Percentiles rank a stretch among this genome's conserved stretches.
Evolutionary conservation across 176 grass and related monocot species (phyloP).

Genomic region (Carex scoparia): DNA sequence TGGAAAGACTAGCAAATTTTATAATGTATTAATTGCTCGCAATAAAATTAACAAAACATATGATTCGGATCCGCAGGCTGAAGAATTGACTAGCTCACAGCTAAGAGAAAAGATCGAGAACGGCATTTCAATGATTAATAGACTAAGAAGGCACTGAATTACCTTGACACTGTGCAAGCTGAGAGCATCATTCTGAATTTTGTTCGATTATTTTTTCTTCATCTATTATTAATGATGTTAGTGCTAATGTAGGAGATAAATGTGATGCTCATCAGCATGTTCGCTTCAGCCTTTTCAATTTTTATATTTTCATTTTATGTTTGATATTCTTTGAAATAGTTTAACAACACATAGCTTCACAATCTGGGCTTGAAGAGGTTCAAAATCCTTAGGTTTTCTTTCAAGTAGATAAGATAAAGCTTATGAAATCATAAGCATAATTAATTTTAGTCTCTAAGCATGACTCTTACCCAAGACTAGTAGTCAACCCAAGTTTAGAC

Average conservation of each 20-base stretch:
- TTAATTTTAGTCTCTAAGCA: too few species aligned
- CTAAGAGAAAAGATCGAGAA: constrained; percentile 50
- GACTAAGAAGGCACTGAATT: constrained; percentile 16
- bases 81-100: constrained; percentile 26
- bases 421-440: not conserved
- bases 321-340: not conserved
- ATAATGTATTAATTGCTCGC: not conserved
- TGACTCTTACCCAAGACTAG: too few species aligned
- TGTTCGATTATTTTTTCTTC: not conserved
- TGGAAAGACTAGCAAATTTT: not conserved
- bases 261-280: not conserved
- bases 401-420: not conserved
- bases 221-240: not conserved
- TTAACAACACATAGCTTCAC: not conserved
- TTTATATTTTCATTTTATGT: not conserved
- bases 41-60: not conserved
- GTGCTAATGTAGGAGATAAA: not conserved
- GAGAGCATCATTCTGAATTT: not conserved
- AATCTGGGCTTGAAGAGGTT: not conserved
- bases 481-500: not conserved
- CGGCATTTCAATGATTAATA: constrained; percentile 35
- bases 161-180: not conserved
- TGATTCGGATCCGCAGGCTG: constrained; percentile 19
- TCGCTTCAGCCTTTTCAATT: not conserved
- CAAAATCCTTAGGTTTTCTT: not conserved